These are phyloP conservation scores for Penicillium digitatum DNA, from an alignment of 2,329 filamentous ascomycete species.

Conservation along the genomic window DNA sequence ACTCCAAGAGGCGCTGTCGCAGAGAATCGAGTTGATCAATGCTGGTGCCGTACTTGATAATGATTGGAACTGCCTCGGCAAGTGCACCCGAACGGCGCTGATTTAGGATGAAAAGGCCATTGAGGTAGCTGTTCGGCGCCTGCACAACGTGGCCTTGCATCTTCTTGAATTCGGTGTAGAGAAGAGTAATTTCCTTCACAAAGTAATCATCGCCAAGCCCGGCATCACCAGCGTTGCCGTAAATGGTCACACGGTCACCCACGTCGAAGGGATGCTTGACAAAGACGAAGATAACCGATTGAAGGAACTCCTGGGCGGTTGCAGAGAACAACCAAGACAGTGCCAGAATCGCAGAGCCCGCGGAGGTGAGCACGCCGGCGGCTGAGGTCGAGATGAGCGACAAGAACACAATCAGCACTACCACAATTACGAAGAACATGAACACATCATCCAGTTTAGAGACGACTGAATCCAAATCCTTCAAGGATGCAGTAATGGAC, in stretches of 20 bases:
- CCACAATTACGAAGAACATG: conserved; percentile 76
- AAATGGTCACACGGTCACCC: conserved; percentile 85
- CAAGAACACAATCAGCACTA: conserved; percentile 80
- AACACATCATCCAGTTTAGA: conserved; percentile 85
- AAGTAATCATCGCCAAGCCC: conserved; percentile 89
- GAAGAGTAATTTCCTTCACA: conserved; percentile 85
- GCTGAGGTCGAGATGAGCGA: conserved; percentile 86
- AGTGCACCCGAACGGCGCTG: conserved; percentile 84
- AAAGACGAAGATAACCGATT: conserved; percentile 92
- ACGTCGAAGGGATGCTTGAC: conserved; percentile 98
- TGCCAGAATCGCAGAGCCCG: conserved; percentile 80
- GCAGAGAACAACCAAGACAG: conserved; percentile 89
- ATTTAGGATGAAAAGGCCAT: conserved; percentile 90
- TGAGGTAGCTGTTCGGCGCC: conserved; percentile 89
- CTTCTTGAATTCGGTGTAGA: conserved; percentile 98
- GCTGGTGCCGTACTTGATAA: conserved; percentile 84
- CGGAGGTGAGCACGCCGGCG: conserved; percentile 84
- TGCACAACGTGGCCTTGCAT: conserved; percentile 96
- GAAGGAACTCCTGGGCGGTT: conserved; percentile 89
- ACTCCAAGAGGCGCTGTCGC: conserved; percentile 74
- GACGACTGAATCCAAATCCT: conserved; percentile 91
- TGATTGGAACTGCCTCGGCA: conserved; percentile 77
- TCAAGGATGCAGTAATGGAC: conserved; percentile 87
- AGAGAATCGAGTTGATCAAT: conserved; percentile 77
- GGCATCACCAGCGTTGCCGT: conserved; percentile 78